These are phyloP conservation scores for Colletotrichum sp. DNA, from an alignment of 2,329 filamentous ascomycete species.

Conservation along the genomic window DNA sequence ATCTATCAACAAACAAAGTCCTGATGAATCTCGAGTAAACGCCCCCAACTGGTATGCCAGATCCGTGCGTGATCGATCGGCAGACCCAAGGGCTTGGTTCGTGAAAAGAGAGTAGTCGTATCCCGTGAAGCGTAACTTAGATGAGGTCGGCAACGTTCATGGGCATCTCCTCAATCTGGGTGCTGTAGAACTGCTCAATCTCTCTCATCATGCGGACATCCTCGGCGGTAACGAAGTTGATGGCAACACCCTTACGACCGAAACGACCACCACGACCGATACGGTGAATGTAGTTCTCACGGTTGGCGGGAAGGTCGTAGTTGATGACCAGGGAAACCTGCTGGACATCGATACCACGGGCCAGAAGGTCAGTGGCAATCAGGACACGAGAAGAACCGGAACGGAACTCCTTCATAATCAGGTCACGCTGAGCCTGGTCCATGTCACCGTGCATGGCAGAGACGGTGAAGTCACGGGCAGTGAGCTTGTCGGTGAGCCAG, in stretches of 20 bases:
- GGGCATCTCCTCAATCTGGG: constrained; percentile 99
- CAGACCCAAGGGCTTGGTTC: constrained; percentile 17
- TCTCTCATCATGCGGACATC: constrained; percentile 99
- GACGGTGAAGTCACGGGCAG: constrained; percentile 97
- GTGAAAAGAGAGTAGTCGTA: constrained; percentile 20
- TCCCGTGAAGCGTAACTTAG: constrained; percentile 46
- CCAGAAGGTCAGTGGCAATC: constrained; percentile 96
- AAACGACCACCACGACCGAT: constrained; percentile 99
- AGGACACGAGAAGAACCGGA: constrained; percentile 98
- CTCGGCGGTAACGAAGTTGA: constrained; percentile 99
- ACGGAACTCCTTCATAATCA: constrained; percentile 99
- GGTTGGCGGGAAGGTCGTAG: constrained; percentile 98
- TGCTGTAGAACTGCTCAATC: constrained; percentile 99
- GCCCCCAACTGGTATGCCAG: constrained; percentile 18
- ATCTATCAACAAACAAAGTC: constrained; percentile 26
- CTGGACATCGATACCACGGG: constrained; percentile 99
- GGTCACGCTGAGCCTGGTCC: constrained; percentile 96
- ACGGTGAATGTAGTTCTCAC: constrained; percentile 99
- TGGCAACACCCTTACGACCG: constrained; percentile 99
- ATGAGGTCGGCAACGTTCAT: constrained; percentile 87
- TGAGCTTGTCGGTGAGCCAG: constrained; percentile 99
- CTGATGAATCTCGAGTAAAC: constrained; percentile 21
- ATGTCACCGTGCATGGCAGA: constrained; percentile 99
- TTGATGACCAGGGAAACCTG: constrained; percentile 99
- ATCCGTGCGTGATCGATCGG: constrained; percentile 17